Conservation (phyloP, 805 yeast genomes). For the Starmerella gropengiesseri region DNA sequence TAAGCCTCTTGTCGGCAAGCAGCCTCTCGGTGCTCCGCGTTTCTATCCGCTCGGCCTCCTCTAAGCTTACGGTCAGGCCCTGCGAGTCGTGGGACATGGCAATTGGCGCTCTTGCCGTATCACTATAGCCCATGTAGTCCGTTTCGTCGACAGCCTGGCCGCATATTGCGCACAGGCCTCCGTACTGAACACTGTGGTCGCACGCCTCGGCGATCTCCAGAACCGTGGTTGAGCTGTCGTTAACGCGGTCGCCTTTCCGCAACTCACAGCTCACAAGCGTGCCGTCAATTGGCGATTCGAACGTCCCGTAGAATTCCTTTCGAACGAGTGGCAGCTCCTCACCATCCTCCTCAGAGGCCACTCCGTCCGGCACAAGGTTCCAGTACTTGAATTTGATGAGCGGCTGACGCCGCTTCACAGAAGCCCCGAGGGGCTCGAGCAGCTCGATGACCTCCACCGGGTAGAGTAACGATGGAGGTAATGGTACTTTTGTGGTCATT, state of each 20-base stretch:
- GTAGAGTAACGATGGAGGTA: conserved; percentile 55
- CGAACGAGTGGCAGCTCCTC: conserved; percentile 28
- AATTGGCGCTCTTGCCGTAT: conserved; percentile 68
- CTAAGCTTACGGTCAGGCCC: conserved; percentile 68
- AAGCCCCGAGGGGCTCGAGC: conserved; percentile 36
- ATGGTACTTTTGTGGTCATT: conserved; percentile 22
- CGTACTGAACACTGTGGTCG: conserved; percentile 83
- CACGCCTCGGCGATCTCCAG: conserved; percentile 68
- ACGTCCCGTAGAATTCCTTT: conserved; percentile 36
- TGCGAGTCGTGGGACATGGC: conserved; percentile 83
- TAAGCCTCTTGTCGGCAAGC: conserved; percentile 53
- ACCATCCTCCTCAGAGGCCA: conserved; percentile 27
- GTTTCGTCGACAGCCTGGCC: conserved; percentile 65
- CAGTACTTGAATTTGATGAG: conserved; percentile 54
- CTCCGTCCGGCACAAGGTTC: conserved; percentile 39
- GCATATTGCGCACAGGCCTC: conserved; percentile 89
- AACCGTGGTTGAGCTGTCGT: conserved; percentile 38
- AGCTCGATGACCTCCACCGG: conserved; percentile 56
- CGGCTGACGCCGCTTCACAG: conserved; percentile 42
- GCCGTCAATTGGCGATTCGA: conserved; percentile 79
- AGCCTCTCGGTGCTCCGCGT: conserved; percentile 51
- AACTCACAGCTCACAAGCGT: conserved; percentile 42
- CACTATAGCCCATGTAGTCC: conserved; percentile 63
- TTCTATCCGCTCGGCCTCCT: conserved; percentile 81
- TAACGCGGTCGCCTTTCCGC: conserved; percentile 48